Conservation (phyloP, 805 yeast genomes). For the Kazachstania kunashirensis region DNA sequence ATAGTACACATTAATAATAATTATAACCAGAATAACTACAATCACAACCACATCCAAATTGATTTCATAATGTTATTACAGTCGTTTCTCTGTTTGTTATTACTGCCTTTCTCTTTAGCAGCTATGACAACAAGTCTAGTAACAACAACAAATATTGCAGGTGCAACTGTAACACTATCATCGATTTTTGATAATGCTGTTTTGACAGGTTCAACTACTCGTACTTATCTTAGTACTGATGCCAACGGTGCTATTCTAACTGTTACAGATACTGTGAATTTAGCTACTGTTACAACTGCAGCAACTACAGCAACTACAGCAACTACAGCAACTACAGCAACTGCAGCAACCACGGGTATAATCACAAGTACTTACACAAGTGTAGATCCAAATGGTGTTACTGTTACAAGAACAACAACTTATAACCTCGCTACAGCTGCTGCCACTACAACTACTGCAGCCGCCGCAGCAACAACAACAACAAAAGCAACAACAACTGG, state of each 20-base stretch:
- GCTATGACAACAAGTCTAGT: conserved; percentile 13
- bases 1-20: too few species aligned
- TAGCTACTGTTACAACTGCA: conserved; percentile 22
- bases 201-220: conserved; percentile 19
- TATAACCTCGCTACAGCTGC: conserved; percentile 1
- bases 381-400: conserved; percentile 2
- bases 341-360: conserved; percentile 9
- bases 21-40: too few species aligned
- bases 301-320: conserved; percentile 15
- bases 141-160: conserved; percentile 27
- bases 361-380: neutral
- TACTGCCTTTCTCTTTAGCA: conserved; percentile 13
- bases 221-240: conserved; percentile 10
- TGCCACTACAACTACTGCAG: conserved; percentile 6
- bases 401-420: conserved; percentile 5
- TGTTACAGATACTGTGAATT: conserved; percentile 20
- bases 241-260: conserved; percentile 24
- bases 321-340: conserved; percentile 18
- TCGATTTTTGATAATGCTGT: conserved; percentile 20
- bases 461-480: conserved; percentile 4
- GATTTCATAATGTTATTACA: too few species aligned
- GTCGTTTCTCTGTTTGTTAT: too few species aligned
- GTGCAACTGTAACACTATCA: conserved; percentile 27
- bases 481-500: conserved; percentile 4
- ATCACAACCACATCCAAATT: too few species aligned